Evolutionary conservation across 768 basidiomycete genomes (phyloP), one percentile per base, ranked within the genome.

Genomic region (Gyrodon lividus): DNA sequence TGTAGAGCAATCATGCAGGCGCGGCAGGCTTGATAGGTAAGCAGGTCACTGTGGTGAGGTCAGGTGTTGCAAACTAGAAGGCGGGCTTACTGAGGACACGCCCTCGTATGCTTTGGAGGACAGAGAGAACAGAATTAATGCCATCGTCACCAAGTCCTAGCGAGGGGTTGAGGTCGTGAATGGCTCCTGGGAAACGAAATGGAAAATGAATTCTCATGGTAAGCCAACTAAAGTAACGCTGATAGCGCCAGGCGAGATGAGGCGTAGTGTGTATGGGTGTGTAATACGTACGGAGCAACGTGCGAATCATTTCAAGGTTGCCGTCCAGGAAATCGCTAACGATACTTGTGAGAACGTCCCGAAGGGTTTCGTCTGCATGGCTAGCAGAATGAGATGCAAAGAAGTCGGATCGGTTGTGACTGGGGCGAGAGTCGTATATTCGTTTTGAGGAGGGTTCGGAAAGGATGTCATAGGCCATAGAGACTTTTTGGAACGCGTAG

Each of bases 251-350:
- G n/a, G n/a, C n/a, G n/a, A n/a, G n/a, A n/a, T n/a, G n/a, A n/a
- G 13, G 26, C 8, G 9, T 4, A 17, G 17, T 30, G 14, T 5
- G 13, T 26, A 12, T 6, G 1, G 22, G 8, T 14, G 4, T 14
- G 30, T 16, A 35, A 41, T 13, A 74, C 86, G 46, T 59, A 89
- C 89, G 81, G 22, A 93, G 77, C 19, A 92, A 68, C 1, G 82
- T 81, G 49, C 87, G 79, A 62, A 92, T 84, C 65, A 91, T 82
- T 64, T 92, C 89, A n/a, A 93, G 72, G 68, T 93, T 91, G 6
- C 91, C 92, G 48, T 92, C 87, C 40, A 93, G 68, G 57, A 92
- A 89, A 61, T 94, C 92, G 53, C 81, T 84, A 64, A 92, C 81
- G 10, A 91, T 83, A 23, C 83, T 80, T 28, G 89, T 64, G 30